Evolutionary conservation across 2,329 filamentous ascomycete species (phyloP), one percentile per base, ranked within the genome.

Genomic region (Rachicladosporium sp.): DNA sequence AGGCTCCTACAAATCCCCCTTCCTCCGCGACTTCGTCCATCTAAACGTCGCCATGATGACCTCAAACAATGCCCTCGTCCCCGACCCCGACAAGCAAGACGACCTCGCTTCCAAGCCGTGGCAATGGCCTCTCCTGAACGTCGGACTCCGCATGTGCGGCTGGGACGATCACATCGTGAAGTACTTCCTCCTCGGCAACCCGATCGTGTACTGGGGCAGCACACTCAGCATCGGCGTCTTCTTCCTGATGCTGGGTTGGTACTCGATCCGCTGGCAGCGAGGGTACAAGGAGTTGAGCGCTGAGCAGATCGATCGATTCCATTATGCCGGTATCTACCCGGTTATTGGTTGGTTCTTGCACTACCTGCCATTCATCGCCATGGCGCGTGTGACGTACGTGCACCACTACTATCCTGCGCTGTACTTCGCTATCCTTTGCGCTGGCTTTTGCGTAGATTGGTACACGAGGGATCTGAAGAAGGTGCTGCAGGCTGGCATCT

Each of bases 41-140:
- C 70, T 96, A 45, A 98, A 98, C 60, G 91, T 98, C 46, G 91
- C 91, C 46, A 98, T 98, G 91, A 95, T 96, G 89, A 98, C 91
- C 3, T 96, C 91, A 31, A 98, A 98, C 73, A 98, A 98, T 58
- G 91, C 91, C 15, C 77, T 98, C 35, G 86, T 98, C 12, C 91
- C 91, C 3, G 91, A 98, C 56, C 89, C 91, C 4, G 91, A 98
- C 62, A 98, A 98, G 74, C 91, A 98, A 63, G 91, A 98, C 56
- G 91, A 98, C 56, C 76, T 98, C 35, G 91, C 91, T 23, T 98
- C 91, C 10, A 73, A 87, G 50, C 95, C 88, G 70, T 98, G 91
- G 91, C 88, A 98, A 66, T 98, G 91, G 91, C 91, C 91, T 13
- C 77, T 98, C 47, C 77, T 98, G 31, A 72, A 96, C 54, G 91